phyloP scores from a whole-genome alignment of 345 rosid genomes.

The Fremontodendron californicum region DNA sequence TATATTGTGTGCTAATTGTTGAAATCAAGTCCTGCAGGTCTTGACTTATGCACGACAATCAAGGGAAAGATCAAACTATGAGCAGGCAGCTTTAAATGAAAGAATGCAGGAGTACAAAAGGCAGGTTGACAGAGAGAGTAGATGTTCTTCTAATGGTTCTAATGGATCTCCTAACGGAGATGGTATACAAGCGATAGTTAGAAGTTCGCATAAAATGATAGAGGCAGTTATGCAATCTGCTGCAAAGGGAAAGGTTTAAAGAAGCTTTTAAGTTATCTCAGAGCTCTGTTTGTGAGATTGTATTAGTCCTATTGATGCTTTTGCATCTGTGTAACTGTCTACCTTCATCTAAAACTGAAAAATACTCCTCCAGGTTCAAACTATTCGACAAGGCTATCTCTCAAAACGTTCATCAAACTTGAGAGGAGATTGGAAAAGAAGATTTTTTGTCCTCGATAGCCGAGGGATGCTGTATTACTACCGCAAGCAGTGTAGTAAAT shows the following conservation, averaged over 20 bases:
- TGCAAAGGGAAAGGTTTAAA: constrained; percentile 56
- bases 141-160: constrained; percentile 73
- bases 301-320: background rate
- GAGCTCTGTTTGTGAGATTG: background rate
- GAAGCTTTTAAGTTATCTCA: constrained; percentile 17
- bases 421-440: constrained; percentile 80
- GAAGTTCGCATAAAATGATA: constrained; percentile 69
- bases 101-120: constrained; percentile 97
- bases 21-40: constrained; percentile 47
- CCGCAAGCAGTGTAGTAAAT: constrained; percentile 78
- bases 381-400: constrained; percentile 74
- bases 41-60: constrained; percentile 96
- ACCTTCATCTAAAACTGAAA: constrained; percentile 7
- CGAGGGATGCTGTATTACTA: constrained; percentile 75
- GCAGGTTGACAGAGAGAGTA: constrained; percentile 94
- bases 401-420: constrained; percentile 77
- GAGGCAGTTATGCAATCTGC: constrained; percentile 81
- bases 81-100: constrained; percentile 89
- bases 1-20: constrained; percentile 1
- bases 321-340: background rate
- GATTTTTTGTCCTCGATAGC: constrained; percentile 76
- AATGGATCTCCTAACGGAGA: constrained; percentile 95
- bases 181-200: constrained; percentile 86
- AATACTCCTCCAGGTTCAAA: constrained; percentile 52
- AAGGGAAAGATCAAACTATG: constrained; percentile 93